Evolutionary conservation across 257 asterid genomes (phyloP).

Genomic region (Craterostigma plantagineum): DNA sequence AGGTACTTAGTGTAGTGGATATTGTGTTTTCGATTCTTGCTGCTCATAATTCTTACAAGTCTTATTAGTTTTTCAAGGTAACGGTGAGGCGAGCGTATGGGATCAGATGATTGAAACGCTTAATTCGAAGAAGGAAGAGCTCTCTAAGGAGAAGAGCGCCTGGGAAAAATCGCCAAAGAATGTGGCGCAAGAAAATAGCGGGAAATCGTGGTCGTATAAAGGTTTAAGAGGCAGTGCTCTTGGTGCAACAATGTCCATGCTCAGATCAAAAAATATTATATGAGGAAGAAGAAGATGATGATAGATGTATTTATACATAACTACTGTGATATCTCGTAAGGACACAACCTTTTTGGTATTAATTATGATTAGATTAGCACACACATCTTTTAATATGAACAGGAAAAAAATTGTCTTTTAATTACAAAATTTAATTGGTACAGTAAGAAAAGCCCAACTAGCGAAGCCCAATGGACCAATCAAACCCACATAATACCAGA

Average conservation of each 20-base stretch:
- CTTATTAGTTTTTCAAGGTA: constrained; percentile 16
- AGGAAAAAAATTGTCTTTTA: no score
- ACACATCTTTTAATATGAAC: no score
- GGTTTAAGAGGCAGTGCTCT: constrained; percentile 49
- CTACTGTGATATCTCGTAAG: no score
- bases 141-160: constrained; percentile 19
- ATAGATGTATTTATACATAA: no score
- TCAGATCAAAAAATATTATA: constrained; percentile 38
- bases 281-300: constrained; percentile 9
- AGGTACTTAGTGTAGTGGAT: constrained; percentile 12
- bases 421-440: no score
- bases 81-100: constrained; percentile 32
- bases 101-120: constrained; percentile 48
- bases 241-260: constrained; percentile 57
- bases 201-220: constrained; percentile 38
- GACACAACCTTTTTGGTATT: no score
- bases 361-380: no score
- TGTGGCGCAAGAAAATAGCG: constrained; percentile 14
- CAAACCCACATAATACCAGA: no score
- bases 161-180: constrained; percentile 27
- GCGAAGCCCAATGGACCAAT: no score
- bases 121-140: constrained; percentile 43
- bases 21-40: constrained; percentile 1
- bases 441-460: no score
- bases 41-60: no score